Conservation (phyloP, 495 filamentous ascomycete genomes). For the Penicillium fimorum region DNA sequence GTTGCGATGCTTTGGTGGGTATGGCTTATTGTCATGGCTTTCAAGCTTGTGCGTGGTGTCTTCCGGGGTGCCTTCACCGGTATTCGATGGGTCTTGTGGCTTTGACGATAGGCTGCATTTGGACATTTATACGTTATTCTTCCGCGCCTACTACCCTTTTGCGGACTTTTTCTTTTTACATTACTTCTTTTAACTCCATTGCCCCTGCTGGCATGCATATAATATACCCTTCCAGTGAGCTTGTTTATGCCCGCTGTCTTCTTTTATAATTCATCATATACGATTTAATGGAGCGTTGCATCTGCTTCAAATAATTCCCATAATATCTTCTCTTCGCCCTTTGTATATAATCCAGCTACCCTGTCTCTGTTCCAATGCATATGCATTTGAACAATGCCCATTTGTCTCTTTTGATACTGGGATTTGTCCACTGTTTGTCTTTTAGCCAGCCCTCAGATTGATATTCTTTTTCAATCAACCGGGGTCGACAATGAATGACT, state of each 20-base stretch:
- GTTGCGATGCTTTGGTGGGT: conserved; percentile 82
- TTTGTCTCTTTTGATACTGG: background rate
- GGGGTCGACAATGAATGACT: background rate
- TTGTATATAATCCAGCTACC: conserved; percentile 2
- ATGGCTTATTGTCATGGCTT: conserved; percentile 74
- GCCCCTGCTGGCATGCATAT: conserved; percentile 13
- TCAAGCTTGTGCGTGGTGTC: conserved; percentile 59
- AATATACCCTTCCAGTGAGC: conserved; percentile 13
- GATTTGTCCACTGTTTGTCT: background rate
- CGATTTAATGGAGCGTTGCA: conserved; percentile 7
- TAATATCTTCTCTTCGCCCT: background rate
- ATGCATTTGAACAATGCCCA: background rate
- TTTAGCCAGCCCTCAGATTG: background rate
- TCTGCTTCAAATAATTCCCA: background rate
- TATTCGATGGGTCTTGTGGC: conserved; percentile 76
- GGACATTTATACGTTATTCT: background rate
- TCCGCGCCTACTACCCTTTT: background rate
- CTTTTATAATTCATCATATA: background rate
- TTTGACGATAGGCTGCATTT: conserved; percentile 31
- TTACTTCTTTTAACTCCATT: background rate
- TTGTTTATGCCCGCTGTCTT: background rate
- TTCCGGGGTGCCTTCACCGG: conserved; percentile 56
- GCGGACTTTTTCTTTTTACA: background rate
- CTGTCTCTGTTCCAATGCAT: background rate
- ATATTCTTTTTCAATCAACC: background rate